Conservation (phyloP, 2,329 filamentous ascomycete genomes). For the Passalora sequoiae region DNA sequence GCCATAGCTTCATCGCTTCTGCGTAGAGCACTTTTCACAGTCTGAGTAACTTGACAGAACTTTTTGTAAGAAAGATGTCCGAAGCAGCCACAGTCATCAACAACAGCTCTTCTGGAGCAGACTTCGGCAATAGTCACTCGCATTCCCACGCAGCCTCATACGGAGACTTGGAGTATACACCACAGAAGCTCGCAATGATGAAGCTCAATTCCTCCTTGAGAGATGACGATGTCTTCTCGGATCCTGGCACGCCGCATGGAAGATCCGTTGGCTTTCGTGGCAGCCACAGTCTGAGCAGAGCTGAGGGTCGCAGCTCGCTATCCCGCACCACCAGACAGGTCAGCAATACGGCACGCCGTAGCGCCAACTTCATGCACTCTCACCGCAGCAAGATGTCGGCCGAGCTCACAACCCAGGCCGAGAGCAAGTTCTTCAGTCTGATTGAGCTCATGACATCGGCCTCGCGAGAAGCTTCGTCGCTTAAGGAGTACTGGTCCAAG, state of each 20-base stretch:
- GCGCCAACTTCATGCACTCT: slow-evolving; percentile 24
- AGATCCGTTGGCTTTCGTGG: slow-evolving; percentile 9
- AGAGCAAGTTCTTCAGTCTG: slow-evolving; percentile 31
- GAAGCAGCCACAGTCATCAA: slow-evolving; percentile 3
- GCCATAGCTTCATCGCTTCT: too few relatives aligned
- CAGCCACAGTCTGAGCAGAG: slow-evolving; percentile 8
- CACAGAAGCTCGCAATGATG: slow-evolving; percentile 24
- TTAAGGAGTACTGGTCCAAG: slow-evolving; percentile 30
- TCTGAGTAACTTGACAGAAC: too few relatives aligned
- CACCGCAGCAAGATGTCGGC: slow-evolving; percentile 28
- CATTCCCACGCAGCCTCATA: background rate
- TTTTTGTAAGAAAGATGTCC: too few relatives aligned
- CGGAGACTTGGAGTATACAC: slow-evolving; percentile 10
- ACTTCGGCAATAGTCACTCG: background rate
- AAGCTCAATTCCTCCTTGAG: slow-evolving; percentile 17
- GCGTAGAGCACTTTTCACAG: too few relatives aligned
- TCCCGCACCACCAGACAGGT: slow-evolving; percentile 19
- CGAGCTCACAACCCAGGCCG: slow-evolving; percentile 29
- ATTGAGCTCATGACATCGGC: slow-evolving; percentile 32
- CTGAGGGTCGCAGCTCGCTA: slow-evolving; percentile 11
- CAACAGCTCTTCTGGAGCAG: background rate
- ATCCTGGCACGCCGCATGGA: slow-evolving; percentile 15
- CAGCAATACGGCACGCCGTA: slow-evolving; percentile 15
- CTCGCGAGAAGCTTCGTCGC: slow-evolving; percentile 27
- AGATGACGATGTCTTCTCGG: slow-evolving; percentile 22